phyloP scores from a whole-genome alignment of 768 basidiomycete species.

The Sistotremastrum niveocremeum region DNA sequence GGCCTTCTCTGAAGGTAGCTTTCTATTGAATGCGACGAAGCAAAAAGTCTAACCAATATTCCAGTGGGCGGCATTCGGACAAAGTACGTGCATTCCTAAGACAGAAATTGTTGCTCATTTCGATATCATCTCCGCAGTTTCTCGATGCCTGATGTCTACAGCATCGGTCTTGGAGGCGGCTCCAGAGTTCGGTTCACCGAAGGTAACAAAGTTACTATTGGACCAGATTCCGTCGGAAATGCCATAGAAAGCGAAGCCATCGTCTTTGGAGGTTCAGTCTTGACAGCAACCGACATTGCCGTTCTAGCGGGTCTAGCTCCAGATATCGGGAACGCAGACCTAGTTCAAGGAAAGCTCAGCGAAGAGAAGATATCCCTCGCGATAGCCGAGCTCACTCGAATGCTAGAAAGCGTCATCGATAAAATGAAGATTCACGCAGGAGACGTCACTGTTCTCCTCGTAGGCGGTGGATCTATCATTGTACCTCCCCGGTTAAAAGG shows the following conservation, averaged over 20 bases:
- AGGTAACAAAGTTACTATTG: conserved; percentile 31
- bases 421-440: conserved; percentile 51
- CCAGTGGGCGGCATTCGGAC: conserved; percentile 41
- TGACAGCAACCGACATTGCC: conserved; percentile 51
- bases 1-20: conserved; percentile 34
- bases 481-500: conserved; percentile 37
- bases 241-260: conserved; percentile 31
- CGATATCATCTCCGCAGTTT: conserved; percentile 5
- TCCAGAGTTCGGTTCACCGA: conserved; percentile 31
- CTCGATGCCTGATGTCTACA: conserved; percentile 21
- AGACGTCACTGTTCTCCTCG: conserved; percentile 44
- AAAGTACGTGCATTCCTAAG: conserved; percentile 49
- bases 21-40: background rate
- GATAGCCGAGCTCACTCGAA: conserved; percentile 24
- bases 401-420: conserved; percentile 38
- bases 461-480: conserved; percentile 54
- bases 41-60: background rate
- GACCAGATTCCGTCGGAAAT: conserved; percentile 56
- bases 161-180: conserved; percentile 53
- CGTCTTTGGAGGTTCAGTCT: conserved; percentile 40
- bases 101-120: background rate
- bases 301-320: conserved; percentile 26
- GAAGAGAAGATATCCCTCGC: conserved; percentile 7
- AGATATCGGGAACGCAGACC: conserved; percentile 15
- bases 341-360: background rate